Base-by-base conservation (phyloP, 768 basidiomycete genomes). In the Xerocomellus intermedius region DNA sequence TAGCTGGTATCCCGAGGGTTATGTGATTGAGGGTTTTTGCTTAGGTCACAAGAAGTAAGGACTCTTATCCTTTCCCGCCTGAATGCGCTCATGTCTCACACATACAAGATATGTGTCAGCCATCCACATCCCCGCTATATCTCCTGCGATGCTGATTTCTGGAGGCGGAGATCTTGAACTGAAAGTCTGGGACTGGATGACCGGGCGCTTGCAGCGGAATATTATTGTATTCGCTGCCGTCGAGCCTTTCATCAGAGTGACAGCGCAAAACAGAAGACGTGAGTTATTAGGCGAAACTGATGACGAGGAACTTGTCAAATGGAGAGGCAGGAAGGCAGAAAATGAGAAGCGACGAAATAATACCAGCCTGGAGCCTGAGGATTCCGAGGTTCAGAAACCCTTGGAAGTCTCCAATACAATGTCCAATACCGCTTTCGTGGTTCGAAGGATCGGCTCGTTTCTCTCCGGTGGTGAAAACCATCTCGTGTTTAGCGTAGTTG, bases 1-100 rank as follows among this genome's bases (percentile, higher is more conserved):
- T 16, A 94, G 91, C 64, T 83, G 90, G 82, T 98, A 81, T 65
- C 97, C 97, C 0, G 77, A 88, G 50, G 91, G 94, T 17, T 89
- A 87, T 61, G 81, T 81, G 42, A 89, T 98, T 57, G 93, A 98
- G 69, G 83, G 80, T 58, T 98, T 85, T 69, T 89, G 94, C 58
- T 79, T 95, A 26, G 93, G 94, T 17, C 90, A 94, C 65, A 77
- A 77, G 61, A 89, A 85, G 93, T 94, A 58, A 61, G 84, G 68
- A 3, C 14, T 42, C 26, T 22, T 33, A 7, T 44, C 8, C 22
- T 49, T 30, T 37, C 43, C 51, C 39, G 3, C 55, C 13, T 30
- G 1, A n/a, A 26, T 43, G 13, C 2, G 21, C 44, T 61, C 12
- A 62, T 16, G 38, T 47, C 35, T 22, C 10, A 19, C 16, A 8